Evolutionary conservation across 148 eudicot genomes (phyloP).

Genomic region (Camellia japonica): DNA sequence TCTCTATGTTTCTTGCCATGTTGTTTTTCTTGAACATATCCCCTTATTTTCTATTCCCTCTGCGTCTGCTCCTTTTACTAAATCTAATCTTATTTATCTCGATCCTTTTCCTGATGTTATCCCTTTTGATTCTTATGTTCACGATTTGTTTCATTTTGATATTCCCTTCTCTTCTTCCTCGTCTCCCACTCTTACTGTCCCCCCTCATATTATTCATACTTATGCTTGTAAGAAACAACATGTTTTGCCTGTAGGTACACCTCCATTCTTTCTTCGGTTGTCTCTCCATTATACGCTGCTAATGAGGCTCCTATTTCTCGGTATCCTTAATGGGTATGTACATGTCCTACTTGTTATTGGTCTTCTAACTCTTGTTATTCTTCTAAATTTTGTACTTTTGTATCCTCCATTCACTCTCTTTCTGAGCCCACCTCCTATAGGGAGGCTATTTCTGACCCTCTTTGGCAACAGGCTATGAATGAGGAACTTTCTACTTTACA

Average conservation of each 20-base stretch:
- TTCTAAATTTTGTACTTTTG: too few relatives aligned
- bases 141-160: background rate
- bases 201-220: background rate
- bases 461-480: too few relatives aligned
- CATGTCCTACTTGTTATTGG: too few relatives aligned
- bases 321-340: too few relatives aligned
- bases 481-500: too few relatives aligned
- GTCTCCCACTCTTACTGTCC: too few relatives aligned
- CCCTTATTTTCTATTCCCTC: background rate
- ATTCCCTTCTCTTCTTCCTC: background rate
- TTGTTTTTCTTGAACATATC: too few relatives aligned
- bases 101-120: background rate
- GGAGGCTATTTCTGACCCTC: too few relatives aligned
- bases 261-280: background rate
- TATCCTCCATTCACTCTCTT: too few relatives aligned
- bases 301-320: background rate
- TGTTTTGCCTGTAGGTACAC: background rate
- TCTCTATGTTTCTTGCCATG: background rate
- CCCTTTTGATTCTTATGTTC: background rate
- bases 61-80: background rate
- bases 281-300: background rate
- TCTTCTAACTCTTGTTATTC: too few relatives aligned
- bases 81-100: too few relatives aligned
- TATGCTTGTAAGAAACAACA: background rate
- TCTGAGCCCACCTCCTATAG: too few relatives aligned